These are phyloP conservation scores for Carex cristatella DNA, from an alignment of 176 grass and related monocot species.

Conservation along the genomic window DNA sequence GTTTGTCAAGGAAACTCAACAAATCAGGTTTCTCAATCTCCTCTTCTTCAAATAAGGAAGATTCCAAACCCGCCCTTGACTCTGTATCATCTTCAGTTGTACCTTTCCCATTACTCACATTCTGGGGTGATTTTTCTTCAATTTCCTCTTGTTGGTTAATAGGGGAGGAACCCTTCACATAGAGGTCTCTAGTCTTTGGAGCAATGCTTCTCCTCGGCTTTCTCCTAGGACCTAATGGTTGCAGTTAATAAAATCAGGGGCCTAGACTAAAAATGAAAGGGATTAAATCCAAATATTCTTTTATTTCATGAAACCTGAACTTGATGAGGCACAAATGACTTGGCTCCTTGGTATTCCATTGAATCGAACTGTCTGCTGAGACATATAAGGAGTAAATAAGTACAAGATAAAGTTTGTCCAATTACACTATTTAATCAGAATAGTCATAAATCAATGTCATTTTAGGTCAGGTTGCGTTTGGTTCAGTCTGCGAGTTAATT, in stretches of 20 bases:
- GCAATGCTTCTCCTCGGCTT: constrained; percentile 33
- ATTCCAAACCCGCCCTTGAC: background rate
- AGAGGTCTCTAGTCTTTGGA: constrained; percentile 41
- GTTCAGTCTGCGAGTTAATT: background rate
- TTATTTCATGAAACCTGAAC: constrained; percentile 47
- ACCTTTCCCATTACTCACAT: constrained; percentile 23
- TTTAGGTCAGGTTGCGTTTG: background rate
- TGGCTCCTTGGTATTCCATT: constrained; percentile 41
- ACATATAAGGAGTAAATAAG: constrained; percentile 18
- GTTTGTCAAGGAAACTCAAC: constrained; percentile 22
- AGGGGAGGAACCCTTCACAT: constrained; percentile 37
- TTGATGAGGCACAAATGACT: constrained; percentile 41
- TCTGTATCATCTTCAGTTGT: constrained; percentile 9
- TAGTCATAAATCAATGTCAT: background rate
- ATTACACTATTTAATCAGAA: background rate
- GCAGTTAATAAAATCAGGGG: constrained; percentile 32
- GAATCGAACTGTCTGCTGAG: constrained; percentile 38
- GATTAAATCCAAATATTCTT: constrained; percentile 11
- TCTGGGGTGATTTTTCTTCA: constrained; percentile 25
- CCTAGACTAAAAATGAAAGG: background rate
- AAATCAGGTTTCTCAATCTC: constrained; percentile 7
- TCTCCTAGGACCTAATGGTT: constrained; percentile 54
- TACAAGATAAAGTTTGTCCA: background rate
- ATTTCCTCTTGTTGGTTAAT: constrained; percentile 19
- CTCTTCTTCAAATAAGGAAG: constrained; percentile 17